These are phyloP conservation scores for Cyclotella choctawhatcheeana DNA, from an alignment of 108 stramenopile genomes.

Conservation along the genomic window DNA sequence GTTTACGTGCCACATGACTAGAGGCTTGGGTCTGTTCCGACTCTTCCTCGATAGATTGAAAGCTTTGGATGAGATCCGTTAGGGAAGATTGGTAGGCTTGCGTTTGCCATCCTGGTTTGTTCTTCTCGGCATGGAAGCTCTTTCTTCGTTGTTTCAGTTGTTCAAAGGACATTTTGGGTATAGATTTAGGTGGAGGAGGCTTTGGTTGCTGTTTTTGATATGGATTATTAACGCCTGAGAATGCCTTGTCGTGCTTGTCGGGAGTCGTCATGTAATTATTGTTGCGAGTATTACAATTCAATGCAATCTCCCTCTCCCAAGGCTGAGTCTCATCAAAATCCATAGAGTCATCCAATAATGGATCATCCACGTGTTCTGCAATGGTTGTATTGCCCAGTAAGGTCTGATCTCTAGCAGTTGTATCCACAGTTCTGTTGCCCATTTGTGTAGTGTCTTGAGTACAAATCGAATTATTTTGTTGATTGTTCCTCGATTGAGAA, in stretches of 20 bases:
- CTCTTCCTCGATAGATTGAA: constrained; percentile 3
- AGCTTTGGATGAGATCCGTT: constrained; percentile 28
- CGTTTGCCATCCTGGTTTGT: constrained; percentile 30
- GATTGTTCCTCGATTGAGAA: not conserved
- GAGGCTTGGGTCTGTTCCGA: constrained; percentile 36
- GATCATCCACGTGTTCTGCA: not conserved
- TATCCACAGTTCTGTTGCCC: constrained; percentile 5
- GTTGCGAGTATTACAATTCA: not conserved
- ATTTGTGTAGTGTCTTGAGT: constrained; percentile 4
- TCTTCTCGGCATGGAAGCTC: not conserved
- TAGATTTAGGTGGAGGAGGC: not conserved
- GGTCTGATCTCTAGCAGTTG: not conserved
- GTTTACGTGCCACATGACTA: constrained; percentile 28
- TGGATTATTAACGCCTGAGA: not conserved
- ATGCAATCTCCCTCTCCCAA: constrained; percentile 35
- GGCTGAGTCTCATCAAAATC: constrained; percentile 29
- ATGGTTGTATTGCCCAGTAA: not conserved
- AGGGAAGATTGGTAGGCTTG: constrained; percentile 42
- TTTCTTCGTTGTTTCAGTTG: constrained; percentile 7
- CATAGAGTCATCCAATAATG: not conserved
- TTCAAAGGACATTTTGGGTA: constrained; percentile 3
- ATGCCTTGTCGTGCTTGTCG: not conserved
- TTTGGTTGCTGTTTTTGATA: constrained; percentile 3
- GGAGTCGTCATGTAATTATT: not conserved
- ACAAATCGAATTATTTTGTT: not conserved